phyloP scores from a whole-genome alignment of 2,329 filamentous ascomycete genomes.

The Didymella segeticola region DNA sequence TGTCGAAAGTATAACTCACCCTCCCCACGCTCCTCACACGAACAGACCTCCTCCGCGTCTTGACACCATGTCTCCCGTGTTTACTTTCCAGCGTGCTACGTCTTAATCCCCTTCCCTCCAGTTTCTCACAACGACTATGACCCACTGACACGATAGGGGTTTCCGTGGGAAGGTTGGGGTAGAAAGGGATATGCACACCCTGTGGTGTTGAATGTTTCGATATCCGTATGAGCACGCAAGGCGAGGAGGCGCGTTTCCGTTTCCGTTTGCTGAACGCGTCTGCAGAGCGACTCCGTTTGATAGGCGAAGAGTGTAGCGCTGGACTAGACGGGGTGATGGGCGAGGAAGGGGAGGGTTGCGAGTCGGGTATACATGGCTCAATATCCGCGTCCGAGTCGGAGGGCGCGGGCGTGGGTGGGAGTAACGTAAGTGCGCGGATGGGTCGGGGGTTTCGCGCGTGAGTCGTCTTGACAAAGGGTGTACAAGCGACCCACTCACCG shows the following conservation, averaged over 20 bases:
- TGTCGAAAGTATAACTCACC: conserved; percentile 17
- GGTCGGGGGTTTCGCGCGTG: conserved; percentile 22
- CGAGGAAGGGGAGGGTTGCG: too few species aligned
- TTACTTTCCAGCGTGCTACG: conserved; percentile 20
- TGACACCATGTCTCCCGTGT: conserved; percentile 2
- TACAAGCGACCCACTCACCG: conserved; percentile 55
- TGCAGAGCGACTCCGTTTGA: conserved; percentile 9
- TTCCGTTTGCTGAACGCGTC: conserved; percentile 25
- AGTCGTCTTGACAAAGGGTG: conserved; percentile 43
- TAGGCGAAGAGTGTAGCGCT: conserved; percentile 30
- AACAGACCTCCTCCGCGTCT: conserved; percentile 21
- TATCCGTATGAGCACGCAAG: conserved; percentile 39
- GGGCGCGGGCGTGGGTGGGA: conserved; percentile 39
- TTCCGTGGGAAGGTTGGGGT: conserved; percentile 26
- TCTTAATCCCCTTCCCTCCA: not conserved
- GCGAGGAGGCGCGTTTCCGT: conserved; percentile 33
- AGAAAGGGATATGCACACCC: conserved; percentile 22
- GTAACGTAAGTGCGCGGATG: conserved; percentile 28
- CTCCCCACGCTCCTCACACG: conserved; percentile 23
- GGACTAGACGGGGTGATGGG: conserved; percentile 34
- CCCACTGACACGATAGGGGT: too few species aligned
- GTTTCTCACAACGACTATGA: too few species aligned
- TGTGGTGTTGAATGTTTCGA: conserved; percentile 26
- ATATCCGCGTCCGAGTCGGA: not conserved
- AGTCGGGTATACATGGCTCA: too few species aligned